Percentiles rank a stretch among this genome's conserved stretches.
Evolutionary conservation across 495 filamentous ascomycete species (phyloP).

Genomic region (Sordaria brevicollis): DNA sequence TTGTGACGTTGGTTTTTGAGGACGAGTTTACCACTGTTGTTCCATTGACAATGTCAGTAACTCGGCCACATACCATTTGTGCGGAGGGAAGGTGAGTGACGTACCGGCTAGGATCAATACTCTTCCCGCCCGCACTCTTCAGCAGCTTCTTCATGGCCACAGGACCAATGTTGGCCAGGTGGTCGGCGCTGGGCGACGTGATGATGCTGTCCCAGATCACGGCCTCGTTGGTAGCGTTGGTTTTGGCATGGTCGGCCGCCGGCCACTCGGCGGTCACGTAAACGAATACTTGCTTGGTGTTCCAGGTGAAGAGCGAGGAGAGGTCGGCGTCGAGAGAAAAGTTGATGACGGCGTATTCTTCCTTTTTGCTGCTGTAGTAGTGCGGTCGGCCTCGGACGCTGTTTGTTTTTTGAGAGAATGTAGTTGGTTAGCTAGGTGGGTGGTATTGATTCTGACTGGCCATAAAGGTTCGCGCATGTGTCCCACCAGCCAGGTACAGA

Average conservation of each 20-base stretch:
- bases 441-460: background rate
- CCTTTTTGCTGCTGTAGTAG: constrained; percentile 84
- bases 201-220: constrained; percentile 96
- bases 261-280: constrained; percentile 88
- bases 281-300: constrained; percentile 98
- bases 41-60: background rate
- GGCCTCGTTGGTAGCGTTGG: constrained; percentile 53
- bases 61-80: background rate
- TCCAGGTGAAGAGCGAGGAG: constrained; percentile 92
- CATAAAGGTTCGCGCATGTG: background rate
- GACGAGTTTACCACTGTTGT: constrained; percentile 49
- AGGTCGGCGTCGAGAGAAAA: constrained; percentile 87
- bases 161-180: constrained; percentile 43
- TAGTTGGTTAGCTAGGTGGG: constrained; percentile 1
- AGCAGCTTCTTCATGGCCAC: constrained; percentile 41
- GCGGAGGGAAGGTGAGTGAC: background rate
- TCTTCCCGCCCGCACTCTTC: constrained; percentile 40
- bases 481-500: background rate
- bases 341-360: constrained; percentile 88
- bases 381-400: constrained; percentile 83
- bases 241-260: constrained; percentile 24
- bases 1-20: constrained; percentile 78
- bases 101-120: constrained; percentile 41
- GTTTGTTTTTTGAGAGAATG: constrained; percentile 5
- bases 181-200: constrained; percentile 51